These are phyloP conservation scores for Stephania japonica DNA, from an alignment of 164 flowering plant genomes.

Conservation along the genomic window DNA sequence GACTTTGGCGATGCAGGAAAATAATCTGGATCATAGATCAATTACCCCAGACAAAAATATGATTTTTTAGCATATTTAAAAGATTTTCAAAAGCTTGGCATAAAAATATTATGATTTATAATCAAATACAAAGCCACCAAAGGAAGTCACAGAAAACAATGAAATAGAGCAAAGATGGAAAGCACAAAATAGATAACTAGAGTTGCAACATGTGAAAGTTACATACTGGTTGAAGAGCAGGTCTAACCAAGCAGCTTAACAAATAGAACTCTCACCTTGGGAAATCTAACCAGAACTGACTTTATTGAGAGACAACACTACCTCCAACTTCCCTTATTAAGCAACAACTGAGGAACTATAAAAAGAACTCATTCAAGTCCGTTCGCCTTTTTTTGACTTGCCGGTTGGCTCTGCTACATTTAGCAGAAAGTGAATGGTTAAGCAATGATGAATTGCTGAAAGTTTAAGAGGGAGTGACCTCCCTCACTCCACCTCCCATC, in stretches of 20 bases:
- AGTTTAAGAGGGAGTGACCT: constrained; percentile 13
- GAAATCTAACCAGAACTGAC: neutral
- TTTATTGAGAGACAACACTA: neutral
- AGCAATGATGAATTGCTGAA: constrained; percentile 9
- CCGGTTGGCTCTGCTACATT: constrained; percentile 37
- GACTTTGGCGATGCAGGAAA: neutral
- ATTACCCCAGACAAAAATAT: neutral
- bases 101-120: no score
- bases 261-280: neutral
- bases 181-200: neutral
- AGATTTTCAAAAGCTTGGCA: neutral
- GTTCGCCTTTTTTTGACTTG: constrained; percentile 60
- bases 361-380: constrained; percentile 28
- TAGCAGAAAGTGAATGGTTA: neutral
- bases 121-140: neutral
- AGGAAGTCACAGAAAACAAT: neutral
- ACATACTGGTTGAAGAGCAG: neutral
- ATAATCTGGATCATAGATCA: neutral
- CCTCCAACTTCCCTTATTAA: neutral
- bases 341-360: neutral
- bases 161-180: neutral
- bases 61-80: neutral
- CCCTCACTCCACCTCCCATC: constrained; percentile 19
- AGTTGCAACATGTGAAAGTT: neutral
- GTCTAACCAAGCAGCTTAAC: neutral